phyloP scores from a whole-genome alignment of 768 basidiomycete genomes.

The Cubamyces lactineus region DNA sequence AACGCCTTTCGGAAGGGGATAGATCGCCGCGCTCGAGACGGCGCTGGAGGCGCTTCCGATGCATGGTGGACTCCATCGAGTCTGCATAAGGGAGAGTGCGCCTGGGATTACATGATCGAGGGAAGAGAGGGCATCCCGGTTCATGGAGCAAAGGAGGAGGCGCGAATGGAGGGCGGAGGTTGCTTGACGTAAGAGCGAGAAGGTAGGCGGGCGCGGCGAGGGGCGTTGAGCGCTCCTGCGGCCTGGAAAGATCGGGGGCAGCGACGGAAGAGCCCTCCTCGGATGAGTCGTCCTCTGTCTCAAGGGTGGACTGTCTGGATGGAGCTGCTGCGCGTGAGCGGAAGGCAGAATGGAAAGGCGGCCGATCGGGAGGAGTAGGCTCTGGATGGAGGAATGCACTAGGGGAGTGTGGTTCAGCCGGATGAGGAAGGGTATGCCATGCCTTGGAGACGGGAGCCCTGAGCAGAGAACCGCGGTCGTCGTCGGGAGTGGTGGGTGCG shows the following conservation, averaged over 20 bases:
- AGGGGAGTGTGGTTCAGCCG: constrained; percentile 18
- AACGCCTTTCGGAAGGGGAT: constrained; percentile 44
- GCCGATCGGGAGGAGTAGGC: constrained; percentile 12
- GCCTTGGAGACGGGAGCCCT: constrained; percentile 20
- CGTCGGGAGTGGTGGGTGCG: constrained; percentile 60
- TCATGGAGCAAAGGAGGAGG: constrained; percentile 54
- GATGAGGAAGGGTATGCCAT: constrained; percentile 14
- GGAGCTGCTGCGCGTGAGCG: constrained; percentile 14
- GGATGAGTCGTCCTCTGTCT: constrained; percentile 23
- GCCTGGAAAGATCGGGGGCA: constrained; percentile 16
- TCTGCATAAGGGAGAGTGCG: constrained; percentile 40
- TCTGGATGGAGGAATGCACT: constrained; percentile 18
- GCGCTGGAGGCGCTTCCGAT: constrained; percentile 54
- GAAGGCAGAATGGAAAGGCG: constrained; percentile 3
- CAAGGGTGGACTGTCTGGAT: constrained; percentile 17
- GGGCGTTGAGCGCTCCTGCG: constrained; percentile 22
- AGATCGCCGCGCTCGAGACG: constrained; percentile 45
- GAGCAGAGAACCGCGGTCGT: constrained; percentile 33
- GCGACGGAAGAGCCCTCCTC: constrained; percentile 24
- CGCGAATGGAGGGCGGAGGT: constrained; percentile 44
- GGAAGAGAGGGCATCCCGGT: constrained; percentile 46
- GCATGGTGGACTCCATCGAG: constrained; percentile 48
- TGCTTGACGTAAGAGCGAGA: constrained; percentile 48
- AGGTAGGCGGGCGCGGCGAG: constrained; percentile 41
- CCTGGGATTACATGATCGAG: constrained; percentile 55